Base-by-base conservation (phyloP, 495 filamentous ascomycete genomes). In the Lophiotrema nucula region DNA sequence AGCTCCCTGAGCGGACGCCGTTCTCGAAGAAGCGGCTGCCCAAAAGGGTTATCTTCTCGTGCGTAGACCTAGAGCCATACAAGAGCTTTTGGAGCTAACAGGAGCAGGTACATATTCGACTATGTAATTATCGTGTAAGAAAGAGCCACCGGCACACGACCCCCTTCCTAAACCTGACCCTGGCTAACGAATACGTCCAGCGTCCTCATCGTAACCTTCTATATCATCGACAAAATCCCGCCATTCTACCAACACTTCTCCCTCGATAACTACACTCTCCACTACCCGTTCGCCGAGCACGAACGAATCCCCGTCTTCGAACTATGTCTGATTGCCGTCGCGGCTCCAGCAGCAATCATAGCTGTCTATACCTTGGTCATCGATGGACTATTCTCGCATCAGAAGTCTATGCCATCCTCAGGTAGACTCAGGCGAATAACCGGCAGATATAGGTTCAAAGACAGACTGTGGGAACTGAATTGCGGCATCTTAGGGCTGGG, bases 401-500 rank as follows among this genome's bases (percentile, higher is more conserved):
- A 88, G 72, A 74, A 84, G 73, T 69, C 79, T 8, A 67, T 72
- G 3, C 47, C 43, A 11, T 21, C 56, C 12, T 48, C 64, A 42
- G 59, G 63, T 10, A 74, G 76, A 19, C 69, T 78, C 48, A 79
- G 76, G 26, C 49, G 50, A 8, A 65, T 90, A 58, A 79, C 82
- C 12, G 88, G 88, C 67, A 81, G 80, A 63, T 84, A 89, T 58
- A 83, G 88, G 50, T 76, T 75, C 65, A 82, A 82, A 66, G 80
- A 82, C 60, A 70, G 80, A 16, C 70, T 95, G 13, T 93, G 89
- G 89, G 88, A 95, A 70, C 76, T 92, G 67, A 90, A 93, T 59
- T 87, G 82, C 47, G 90, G 89, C 5, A 82, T 88, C 61, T 70
- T 93, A 43, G 90, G 90, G 3, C 72, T 95, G 23, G 73, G 81